A percentile compares a stretch with the other conserved stretches of the same genome.
phyloP scores from a whole-genome alignment of 1,139 yeast species.

The Kodamaea sp. region DNA sequence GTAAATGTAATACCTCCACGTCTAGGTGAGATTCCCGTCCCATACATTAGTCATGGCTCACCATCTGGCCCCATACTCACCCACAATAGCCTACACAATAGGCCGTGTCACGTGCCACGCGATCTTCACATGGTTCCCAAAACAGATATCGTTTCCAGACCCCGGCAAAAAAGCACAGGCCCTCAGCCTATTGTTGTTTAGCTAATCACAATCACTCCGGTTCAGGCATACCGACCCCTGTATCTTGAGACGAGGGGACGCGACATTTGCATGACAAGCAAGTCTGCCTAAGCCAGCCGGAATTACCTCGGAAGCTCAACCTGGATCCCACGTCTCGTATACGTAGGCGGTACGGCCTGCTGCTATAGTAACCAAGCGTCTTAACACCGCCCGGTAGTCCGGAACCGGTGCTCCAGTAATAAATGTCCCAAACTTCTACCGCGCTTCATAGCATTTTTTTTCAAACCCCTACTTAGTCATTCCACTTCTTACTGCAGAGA shows the following conservation, averaged over 20 bases:
- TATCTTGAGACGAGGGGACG: neutral
- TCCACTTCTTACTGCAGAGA: no score
- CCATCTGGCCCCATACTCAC: no score
- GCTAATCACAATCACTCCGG: conserved; percentile 5
- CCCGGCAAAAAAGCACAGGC: no score
- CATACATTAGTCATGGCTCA: no score
- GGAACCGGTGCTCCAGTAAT: neutral
- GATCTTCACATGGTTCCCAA: no score
- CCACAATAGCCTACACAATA: no score
- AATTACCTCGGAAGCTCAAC: neutral
- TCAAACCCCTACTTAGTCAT: no score
- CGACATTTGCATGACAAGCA: neutral
- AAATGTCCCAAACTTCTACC: conserved; percentile 1
- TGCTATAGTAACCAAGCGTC: no score
- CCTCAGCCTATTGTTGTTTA: conserved; percentile 5
- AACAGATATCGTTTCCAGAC: no score
- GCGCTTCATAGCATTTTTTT: conserved; percentile 1
- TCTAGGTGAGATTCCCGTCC: no score
- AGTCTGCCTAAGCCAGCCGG: neutral
- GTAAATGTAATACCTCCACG: no score
- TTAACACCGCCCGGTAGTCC: conserved; percentile 1
- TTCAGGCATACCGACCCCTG: conserved; percentile 1
- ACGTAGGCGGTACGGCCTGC: neutral
- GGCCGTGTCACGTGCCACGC: no score
- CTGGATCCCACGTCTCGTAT: neutral